These are phyloP conservation scores for Penicillium hordei DNA, from an alignment of 2,329 filamentous ascomycete species.

Conservation along the genomic window DNA sequence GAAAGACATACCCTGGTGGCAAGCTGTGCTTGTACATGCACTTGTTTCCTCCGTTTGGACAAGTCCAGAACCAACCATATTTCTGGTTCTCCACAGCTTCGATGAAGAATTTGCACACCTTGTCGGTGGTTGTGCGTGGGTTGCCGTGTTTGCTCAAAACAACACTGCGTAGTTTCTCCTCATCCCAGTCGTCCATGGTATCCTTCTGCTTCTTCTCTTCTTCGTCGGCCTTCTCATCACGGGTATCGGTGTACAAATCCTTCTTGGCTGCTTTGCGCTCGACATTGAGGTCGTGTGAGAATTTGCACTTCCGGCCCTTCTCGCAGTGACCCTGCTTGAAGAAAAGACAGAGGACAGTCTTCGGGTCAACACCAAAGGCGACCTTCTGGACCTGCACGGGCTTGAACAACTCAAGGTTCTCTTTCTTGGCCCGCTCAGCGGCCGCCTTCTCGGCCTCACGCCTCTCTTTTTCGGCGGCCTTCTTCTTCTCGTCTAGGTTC, in stretches of 20 bases:
- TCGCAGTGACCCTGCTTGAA: slow-evolving; percentile 97
- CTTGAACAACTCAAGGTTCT: slow-evolving; percentile 80
- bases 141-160: slow-evolving; percentile 97
- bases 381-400: slow-evolving; percentile 97
- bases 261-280: slow-evolving; percentile 92
- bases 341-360: slow-evolving; percentile 94
- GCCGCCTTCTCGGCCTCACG: slow-evolving; percentile 88
- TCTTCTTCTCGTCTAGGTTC: slow-evolving; percentile 84
- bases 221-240: slow-evolving; percentile 67
- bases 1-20: slow-evolving; percentile 75
- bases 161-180: slow-evolving; percentile 88
- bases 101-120: slow-evolving; percentile 99
- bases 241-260: slow-evolving; percentile 82
- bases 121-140: slow-evolving; percentile 90
- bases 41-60: slow-evolving; percentile 93
- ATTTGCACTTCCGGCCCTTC: slow-evolving; percentile 97
- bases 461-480: slow-evolving; percentile 61
- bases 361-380: slow-evolving; percentile 95
- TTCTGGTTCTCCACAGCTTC: slow-evolving; percentile 96
- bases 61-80: slow-evolving; percentile 99
- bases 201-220: slow-evolving; percentile 77
- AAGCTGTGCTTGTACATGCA: slow-evolving; percentile 98
- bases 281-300: slow-evolving; percentile 84
- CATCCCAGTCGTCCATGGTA: slow-evolving; percentile 95
- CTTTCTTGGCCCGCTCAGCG: slow-evolving; percentile 77